A percentile compares a stretch with the other conserved stretches of the same genome.
These are phyloP conservation scores for Venturiaceae sp. DNA, from an alignment of 2,329 filamentous ascomycete genomes.

Conservation along the genomic window DNA sequence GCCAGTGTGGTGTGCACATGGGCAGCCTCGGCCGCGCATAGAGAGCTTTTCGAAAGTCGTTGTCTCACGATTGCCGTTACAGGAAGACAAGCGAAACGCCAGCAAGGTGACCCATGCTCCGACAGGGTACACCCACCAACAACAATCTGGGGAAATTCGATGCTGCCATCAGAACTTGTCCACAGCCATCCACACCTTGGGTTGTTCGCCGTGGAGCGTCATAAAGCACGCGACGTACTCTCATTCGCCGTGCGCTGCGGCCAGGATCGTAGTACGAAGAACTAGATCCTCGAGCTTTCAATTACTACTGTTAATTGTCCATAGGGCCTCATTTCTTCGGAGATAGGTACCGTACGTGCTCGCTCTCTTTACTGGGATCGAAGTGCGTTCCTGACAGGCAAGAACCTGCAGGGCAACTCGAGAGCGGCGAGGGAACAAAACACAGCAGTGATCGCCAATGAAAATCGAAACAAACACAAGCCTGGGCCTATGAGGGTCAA, in stretches of 20 bases:
- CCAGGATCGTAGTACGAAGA: neutral
- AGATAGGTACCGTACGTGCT: neutral
- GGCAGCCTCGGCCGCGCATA: neutral
- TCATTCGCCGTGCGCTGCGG: neutral
- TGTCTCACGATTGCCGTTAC: conserved; percentile 2
- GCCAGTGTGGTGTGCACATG: neutral
- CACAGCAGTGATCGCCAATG: neutral
- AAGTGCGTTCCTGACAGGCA: neutral
- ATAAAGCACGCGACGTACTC: neutral
- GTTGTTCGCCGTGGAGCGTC: neutral
- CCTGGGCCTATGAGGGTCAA: neutral
- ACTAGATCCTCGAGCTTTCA: neutral
- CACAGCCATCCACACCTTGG: neutral
- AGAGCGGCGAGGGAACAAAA: neutral
- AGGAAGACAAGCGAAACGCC: neutral
- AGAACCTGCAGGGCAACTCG: neutral
- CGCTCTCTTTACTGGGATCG: neutral
- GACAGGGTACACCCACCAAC: neutral
- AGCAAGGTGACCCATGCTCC: neutral
- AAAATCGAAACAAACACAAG: neutral
- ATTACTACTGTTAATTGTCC: neutral
- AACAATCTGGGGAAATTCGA: conserved; percentile 7
- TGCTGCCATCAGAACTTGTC: neutral
- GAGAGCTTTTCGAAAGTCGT: neutral
- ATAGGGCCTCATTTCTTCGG: neutral